A percentile compares a stretch with the other conserved stretches of the same genome.
phyloP scores from a whole-genome alignment of 345 rosid genomes.

The Mercurialis annua region DNA sequence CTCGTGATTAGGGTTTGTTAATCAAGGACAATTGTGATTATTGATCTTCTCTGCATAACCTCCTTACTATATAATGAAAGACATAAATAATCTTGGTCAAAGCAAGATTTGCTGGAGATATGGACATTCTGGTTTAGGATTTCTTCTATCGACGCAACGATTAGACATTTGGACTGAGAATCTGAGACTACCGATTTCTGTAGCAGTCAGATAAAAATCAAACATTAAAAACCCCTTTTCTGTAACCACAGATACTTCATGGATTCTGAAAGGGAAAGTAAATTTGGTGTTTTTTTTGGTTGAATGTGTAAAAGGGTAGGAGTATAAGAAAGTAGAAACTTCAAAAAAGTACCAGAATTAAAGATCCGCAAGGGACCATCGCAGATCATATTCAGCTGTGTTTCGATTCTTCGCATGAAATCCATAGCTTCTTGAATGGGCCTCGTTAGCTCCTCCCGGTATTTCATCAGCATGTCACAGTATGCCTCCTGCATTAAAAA shows the following conservation, averaged over 20 bases:
- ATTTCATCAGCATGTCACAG: slow-evolving; percentile 90
- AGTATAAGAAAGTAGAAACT: background rate
- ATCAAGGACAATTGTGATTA: background rate
- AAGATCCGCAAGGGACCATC: slow-evolving; percentile 70
- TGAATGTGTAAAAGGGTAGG: background rate
- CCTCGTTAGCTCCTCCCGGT: slow-evolving; percentile 83
- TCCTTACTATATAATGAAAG: slow-evolving; percentile 16
- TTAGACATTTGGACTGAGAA: background rate
- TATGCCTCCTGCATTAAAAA: slow-evolving; percentile 69
- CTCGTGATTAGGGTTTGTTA: slow-evolving; percentile 35
- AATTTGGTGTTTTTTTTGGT: background rate
- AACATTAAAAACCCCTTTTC: slow-evolving; percentile 6
- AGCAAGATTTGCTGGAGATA: background rate
- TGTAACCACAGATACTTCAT: slow-evolving; percentile 15
- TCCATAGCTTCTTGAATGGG: slow-evolving; percentile 98
- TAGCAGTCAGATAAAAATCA: background rate
- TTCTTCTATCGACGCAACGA: background rate
- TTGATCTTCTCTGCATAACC: background rate
- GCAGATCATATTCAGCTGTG: slow-evolving; percentile 75
- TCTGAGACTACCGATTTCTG: slow-evolving; percentile 8
- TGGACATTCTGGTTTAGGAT: background rate
- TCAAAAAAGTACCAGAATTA: slow-evolving; percentile 56
- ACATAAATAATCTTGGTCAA: slow-evolving; percentile 19
- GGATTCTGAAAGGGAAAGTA: slow-evolving; percentile 9
- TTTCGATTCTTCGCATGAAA: slow-evolving; percentile 93